Evolutionary conservation across 2,329 filamentous ascomycete species (phyloP).

Genomic region (Mariannaea sp.): DNA sequence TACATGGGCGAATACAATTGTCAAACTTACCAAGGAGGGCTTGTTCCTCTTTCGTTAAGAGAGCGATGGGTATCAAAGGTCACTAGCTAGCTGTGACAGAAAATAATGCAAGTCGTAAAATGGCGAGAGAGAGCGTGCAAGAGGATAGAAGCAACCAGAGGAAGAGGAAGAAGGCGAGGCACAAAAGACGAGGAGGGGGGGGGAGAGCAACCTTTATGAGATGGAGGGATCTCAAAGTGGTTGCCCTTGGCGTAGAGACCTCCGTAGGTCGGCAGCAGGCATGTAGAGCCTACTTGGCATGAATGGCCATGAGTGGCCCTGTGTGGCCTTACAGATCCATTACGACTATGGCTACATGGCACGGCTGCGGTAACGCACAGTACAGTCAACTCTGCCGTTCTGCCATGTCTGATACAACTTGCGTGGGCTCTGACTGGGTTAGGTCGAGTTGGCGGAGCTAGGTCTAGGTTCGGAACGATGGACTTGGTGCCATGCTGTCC

Average conservation of each 20-base stretch:
- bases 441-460: slow-evolving; percentile 30
- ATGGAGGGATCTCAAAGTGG: slow-evolving; percentile 25
- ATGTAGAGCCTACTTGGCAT: slow-evolving; percentile 11
- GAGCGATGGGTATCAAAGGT: slow-evolving; percentile 33
- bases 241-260: slow-evolving; percentile 22
- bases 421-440: slow-evolving; percentile 19
- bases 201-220: slow-evolving; percentile 35
- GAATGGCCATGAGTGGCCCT: too few species aligned
- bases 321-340: slow-evolving; percentile 8
- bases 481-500: slow-evolving; percentile 30
- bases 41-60: slow-evolving; percentile 28
- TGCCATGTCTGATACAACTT: slow-evolving; percentile 15
- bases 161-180: slow-evolving; percentile 23
- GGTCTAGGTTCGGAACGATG: slow-evolving; percentile 26
- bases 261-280: slow-evolving; percentile 26
- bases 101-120: slow-evolving; percentile 23
- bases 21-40: slow-evolving; percentile 36
- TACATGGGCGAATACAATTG: not conserved
- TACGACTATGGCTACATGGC: slow-evolving; percentile 8
- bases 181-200: slow-evolving; percentile 20
- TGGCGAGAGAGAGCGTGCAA: slow-evolving; percentile 34
- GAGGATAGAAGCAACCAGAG: slow-evolving; percentile 31
- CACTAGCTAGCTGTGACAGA: slow-evolving; percentile 36
- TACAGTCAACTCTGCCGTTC: slow-evolving; percentile 2
- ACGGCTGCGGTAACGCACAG: slow-evolving; percentile 11